Conservation (phyloP, 257 asterid genomes). For the Salvia miltiorrhiza region DNA sequence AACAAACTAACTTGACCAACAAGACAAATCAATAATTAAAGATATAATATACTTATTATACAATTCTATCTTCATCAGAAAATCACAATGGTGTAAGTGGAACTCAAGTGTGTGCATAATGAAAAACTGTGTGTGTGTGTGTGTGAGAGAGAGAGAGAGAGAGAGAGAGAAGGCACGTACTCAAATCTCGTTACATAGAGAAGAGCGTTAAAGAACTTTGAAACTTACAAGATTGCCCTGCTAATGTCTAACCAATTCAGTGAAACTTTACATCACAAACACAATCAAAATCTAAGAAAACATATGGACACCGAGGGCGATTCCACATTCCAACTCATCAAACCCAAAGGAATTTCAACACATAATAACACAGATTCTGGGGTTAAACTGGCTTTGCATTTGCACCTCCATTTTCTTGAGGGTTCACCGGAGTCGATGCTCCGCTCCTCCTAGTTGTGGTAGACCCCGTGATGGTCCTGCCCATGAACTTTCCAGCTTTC, state of each 20-base stretch:
- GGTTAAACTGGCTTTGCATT: constrained; percentile 58
- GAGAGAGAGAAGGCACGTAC: neutral
- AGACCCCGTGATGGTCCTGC: constrained; percentile 75
- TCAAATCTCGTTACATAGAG: too few species aligned
- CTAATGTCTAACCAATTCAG: neutral
- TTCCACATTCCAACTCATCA: constrained; percentile 20
- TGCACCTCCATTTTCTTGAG: constrained; percentile 79
- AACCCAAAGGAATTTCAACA: constrained; percentile 9
- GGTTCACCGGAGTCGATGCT: constrained; percentile 59
- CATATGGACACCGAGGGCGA: constrained; percentile 4
- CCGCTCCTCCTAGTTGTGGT: constrained; percentile 58
- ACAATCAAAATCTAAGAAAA: neutral
- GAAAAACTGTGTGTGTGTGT: neutral
- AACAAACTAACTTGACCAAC: too few species aligned
- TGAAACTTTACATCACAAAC: constrained; percentile 24
- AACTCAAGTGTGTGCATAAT: neutral
- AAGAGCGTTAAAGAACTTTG: neutral
- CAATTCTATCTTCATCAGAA: too few species aligned
- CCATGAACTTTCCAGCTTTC: constrained; percentile 94
- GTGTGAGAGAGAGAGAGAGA: neutral
- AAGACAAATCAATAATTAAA: too few species aligned
- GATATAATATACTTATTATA: too few species aligned
- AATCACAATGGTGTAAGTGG: too few species aligned
- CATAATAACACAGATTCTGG: neutral
- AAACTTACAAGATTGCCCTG: neutral